A percentile compares a stretch with the other conserved stretches of the same genome.
These are phyloP conservation scores for Medicago lupulina DNA, from an alignment of 306 rosid species.

Conservation along the genomic window DNA sequence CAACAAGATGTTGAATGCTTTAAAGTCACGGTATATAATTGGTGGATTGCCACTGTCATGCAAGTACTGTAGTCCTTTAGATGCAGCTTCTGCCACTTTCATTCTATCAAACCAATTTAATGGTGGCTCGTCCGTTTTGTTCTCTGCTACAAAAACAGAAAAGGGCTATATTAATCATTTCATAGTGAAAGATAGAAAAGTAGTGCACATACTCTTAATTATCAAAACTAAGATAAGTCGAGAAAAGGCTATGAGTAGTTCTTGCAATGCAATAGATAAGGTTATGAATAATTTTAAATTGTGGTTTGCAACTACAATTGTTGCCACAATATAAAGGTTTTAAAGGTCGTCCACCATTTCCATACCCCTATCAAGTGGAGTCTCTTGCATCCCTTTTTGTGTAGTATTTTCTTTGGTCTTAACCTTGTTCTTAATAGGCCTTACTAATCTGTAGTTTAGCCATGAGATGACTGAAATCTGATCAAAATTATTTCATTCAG, in stretches of 20 bases:
- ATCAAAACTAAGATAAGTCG: not conserved
- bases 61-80: conserved; percentile 80
- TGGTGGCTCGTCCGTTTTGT: conserved; percentile 42
- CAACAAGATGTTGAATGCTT: conserved; percentile 65
- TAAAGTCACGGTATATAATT: conserved; percentile 68
- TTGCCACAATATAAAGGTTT: not conserved
- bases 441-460: no score
- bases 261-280: no score
- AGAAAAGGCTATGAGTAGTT: not conserved
- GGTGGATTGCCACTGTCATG: conserved; percentile 78
- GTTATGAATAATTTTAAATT: not conserved
- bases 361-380: no score
- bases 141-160: conserved; percentile 45
- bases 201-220: not conserved
- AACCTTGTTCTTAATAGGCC: no score
- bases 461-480: no score
- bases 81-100: conserved; percentile 70
- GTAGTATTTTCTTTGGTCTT: no score
- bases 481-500: no score
- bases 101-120: conserved; percentile 78
- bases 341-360: not conserved
- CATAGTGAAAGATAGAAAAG: conserved; percentile 7
- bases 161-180: not conserved
- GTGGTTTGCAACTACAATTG: not conserved
- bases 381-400: no score